Percentiles rank a stretch among this genome's conserved stretches.
Evolutionary conservation across 2,329 filamentous ascomycete genomes (phyloP).

Genomic region (Triangularia setosa): DNA sequence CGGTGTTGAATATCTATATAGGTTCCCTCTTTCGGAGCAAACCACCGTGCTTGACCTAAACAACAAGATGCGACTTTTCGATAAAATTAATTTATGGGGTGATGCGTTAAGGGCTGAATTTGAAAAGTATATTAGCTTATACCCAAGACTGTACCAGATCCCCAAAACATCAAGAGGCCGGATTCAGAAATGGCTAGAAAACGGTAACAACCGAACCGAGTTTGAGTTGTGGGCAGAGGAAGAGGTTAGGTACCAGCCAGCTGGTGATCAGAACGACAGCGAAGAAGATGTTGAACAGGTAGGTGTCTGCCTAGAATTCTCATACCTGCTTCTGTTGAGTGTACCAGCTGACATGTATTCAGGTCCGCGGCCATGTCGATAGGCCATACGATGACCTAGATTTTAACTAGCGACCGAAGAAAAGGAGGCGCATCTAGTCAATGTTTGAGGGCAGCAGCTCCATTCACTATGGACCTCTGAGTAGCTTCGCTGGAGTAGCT

Average conservation of each 20-base stretch:
- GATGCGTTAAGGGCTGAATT: neutral
- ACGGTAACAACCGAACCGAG: neutral
- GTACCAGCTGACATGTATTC: neutral
- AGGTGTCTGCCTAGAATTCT: neutral
- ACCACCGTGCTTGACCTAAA: neutral
- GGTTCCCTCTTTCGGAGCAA: conserved; percentile 3
- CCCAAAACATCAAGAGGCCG: neutral
- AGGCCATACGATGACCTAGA: neutral
- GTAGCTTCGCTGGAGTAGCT: neutral
- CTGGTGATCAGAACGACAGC: neutral
- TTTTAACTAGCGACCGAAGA: neutral
- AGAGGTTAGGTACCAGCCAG: neutral
- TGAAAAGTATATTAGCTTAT: neutral
- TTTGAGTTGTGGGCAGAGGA: neutral
- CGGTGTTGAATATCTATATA: neutral
- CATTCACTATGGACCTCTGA: neutral
- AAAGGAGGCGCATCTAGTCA: neutral
- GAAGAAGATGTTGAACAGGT: neutral
- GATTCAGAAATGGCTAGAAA: neutral
- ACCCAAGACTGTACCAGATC: conserved; percentile 6
- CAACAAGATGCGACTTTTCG: neutral
- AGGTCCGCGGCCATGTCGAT: neutral
- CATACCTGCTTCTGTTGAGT: neutral
- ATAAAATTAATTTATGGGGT: neutral
- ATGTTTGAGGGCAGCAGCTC: neutral